Percentiles rank a stretch among this genome's conserved stretches.
These are phyloP conservation scores for Purpureocillium takamizusanense DNA, from an alignment of 2,329 filamentous ascomycete species.

Conservation along the genomic window DNA sequence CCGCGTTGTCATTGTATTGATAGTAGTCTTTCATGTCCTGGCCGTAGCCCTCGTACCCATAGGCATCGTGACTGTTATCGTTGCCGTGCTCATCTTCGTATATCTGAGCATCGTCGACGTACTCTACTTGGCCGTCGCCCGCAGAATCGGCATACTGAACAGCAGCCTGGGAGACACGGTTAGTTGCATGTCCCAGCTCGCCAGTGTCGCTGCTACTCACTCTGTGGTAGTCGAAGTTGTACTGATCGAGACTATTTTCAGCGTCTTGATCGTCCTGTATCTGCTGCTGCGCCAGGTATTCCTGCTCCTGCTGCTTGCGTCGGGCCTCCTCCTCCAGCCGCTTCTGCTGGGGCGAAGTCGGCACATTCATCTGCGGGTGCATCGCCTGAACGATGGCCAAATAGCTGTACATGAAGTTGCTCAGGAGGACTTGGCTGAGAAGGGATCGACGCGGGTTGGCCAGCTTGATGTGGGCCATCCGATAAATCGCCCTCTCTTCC, in stretches of 20 bases:
- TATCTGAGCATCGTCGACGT: slow-evolving; percentile 42
- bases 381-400: slow-evolving; percentile 97
- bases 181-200: slow-evolving; percentile 1
- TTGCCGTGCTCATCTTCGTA: slow-evolving; percentile 42
- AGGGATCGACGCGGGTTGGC: slow-evolving; percentile 91
- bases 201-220: slow-evolving; percentile 23
- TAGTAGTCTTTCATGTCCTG: slow-evolving; percentile 33
- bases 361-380: slow-evolving; percentile 91
- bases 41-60: slow-evolving; percentile 25
- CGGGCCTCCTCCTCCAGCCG: slow-evolving; percentile 46
- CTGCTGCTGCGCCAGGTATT: slow-evolving; percentile 37
- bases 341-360: slow-evolving; percentile 70
- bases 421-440: slow-evolving; percentile 89
- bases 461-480: slow-evolving; percentile 97
- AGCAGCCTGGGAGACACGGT: slow-evolving; percentile 23
- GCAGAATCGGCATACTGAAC: slow-evolving; percentile 37
- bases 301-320: slow-evolving; percentile 39
- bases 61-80: slow-evolving; percentile 21
- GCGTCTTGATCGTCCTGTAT: slow-evolving; percentile 34
- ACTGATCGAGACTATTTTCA: slow-evolving; percentile 39
- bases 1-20: slow-evolving; percentile 24
- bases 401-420: slow-evolving; percentile 99
- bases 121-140: slow-evolving; percentile 34
- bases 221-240: slow-evolving; percentile 45
- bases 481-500: slow-evolving; percentile 93